A percentile compares a stretch with the other conserved stretches of the same genome.
Evolutionary conservation across 768 basidiomycete genomes (phyloP).

Genomic region (Mycena amicta): DNA sequence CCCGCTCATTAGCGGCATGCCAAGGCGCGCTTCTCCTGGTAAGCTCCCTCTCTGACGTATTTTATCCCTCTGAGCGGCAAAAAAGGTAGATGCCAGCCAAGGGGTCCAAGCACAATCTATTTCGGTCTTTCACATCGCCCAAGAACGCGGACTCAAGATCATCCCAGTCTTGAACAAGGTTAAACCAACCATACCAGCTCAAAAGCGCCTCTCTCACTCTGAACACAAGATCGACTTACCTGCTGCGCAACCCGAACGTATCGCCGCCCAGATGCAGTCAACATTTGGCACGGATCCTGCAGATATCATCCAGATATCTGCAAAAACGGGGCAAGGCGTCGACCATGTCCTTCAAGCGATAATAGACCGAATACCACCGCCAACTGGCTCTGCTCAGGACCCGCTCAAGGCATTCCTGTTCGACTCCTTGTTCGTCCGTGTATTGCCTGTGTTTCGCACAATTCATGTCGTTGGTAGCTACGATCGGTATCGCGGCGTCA

Average conservation of each 20-base stretch:
- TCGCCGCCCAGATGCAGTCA: conserved; percentile 78
- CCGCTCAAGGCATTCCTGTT: conserved; percentile 87
- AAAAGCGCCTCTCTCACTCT: too few species aligned
- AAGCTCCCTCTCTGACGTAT: too few species aligned
- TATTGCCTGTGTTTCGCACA: conserved; percentile 4
- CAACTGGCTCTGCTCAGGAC: conserved; percentile 50
- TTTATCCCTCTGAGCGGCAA: too few species aligned
- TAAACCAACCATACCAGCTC: conserved; percentile 1
- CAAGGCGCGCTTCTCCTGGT: conserved; percentile 85
- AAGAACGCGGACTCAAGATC: conserved; percentile 76
- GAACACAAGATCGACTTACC: conserved; percentile 89
- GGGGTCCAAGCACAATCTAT: conserved; percentile 98
- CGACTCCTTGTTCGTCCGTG: conserved; percentile 88
- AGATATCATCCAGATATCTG: conserved; percentile 81
- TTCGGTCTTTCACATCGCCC: conserved; percentile 89
- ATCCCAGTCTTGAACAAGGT: conserved; percentile 96
- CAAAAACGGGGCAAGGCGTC: conserved; percentile 90
- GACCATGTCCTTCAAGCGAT: conserved; percentile 78
- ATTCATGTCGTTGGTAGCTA: conserved; percentile 54
- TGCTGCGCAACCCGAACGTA: conserved; percentile 79
- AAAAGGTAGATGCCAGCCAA: conserved; percentile 97
- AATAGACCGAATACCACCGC: conserved; percentile 83
- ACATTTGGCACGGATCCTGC: conserved; percentile 79
- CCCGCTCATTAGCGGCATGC: conserved; percentile 88
- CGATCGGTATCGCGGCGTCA: conserved; percentile 94